Conservation (phyloP, 2,329 filamentous ascomycete species). For the Colletotrichum zoysiae region DNA sequence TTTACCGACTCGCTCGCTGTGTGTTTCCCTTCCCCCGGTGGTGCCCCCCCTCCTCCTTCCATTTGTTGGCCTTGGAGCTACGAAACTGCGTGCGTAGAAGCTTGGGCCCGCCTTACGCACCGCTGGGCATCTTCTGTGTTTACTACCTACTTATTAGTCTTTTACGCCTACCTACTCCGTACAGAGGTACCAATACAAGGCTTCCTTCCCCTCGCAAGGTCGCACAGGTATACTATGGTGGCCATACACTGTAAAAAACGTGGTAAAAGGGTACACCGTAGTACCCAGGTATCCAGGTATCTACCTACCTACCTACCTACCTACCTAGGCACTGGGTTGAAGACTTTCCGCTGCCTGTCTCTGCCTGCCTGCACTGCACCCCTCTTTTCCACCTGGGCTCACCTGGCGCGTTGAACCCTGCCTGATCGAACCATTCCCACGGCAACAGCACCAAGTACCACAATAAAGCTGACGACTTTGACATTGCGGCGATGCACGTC, state of each 20-base stretch:
- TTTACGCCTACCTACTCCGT: too few species aligned
- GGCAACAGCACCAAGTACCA: slow-evolving; percentile 23
- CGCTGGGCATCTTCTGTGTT: not conserved
- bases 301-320: too few species aligned
- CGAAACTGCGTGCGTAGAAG: slow-evolving; percentile 11
- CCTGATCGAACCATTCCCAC: slow-evolving; percentile 8
- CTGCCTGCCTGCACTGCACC: slow-evolving; percentile 11
- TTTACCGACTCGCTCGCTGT: slow-evolving; percentile 3
- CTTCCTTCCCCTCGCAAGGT: too few species aligned
- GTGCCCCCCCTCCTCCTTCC: not conserved
- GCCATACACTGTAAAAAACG: too few species aligned
- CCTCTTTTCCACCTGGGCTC: slow-evolving; percentile 37
- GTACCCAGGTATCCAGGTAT: too few species aligned
- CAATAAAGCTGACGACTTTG: slow-evolving; percentile 10
- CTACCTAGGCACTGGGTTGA: not conserved
- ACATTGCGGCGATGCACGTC: slow-evolving; percentile 25
- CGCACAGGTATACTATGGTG: too few species aligned
- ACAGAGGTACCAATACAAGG: too few species aligned
- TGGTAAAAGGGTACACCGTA: too few species aligned
- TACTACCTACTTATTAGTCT: not conserved
- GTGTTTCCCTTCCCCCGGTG: not conserved
- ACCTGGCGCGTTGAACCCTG: slow-evolving; percentile 39
- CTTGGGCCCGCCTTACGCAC: slow-evolving; percentile 6
- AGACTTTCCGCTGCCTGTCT: slow-evolving; percentile 10
- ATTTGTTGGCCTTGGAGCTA: not conserved